A percentile compares a stretch with the other conserved stretches of the same genome.
Conservation (phyloP, 192 early-diverging fungal genomes). For the Spinellus fusiger region DNA sequence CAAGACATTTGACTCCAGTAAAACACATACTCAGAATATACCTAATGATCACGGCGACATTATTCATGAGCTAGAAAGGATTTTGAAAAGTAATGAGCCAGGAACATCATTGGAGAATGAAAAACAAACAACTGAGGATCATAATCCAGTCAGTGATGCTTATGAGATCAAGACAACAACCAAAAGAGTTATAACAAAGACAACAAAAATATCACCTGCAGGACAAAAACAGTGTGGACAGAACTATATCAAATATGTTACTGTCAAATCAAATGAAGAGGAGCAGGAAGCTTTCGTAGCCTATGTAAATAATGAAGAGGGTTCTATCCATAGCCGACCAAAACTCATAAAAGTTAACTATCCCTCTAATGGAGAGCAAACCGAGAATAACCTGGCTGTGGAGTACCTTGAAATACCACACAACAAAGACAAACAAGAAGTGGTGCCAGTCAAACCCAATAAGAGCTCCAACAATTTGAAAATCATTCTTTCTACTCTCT, state of each 20-base stretch:
- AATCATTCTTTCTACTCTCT: slow-evolving; percentile 43
- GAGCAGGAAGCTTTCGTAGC: slow-evolving; percentile 32
- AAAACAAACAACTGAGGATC: slow-evolving; percentile 22
- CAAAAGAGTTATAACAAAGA: not conserved
- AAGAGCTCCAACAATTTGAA: slow-evolving; percentile 16
- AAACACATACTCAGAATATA: slow-evolving; percentile 8
- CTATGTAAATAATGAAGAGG: slow-evolving; percentile 4
- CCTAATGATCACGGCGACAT: slow-evolving; percentile 16
- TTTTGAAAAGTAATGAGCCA: slow-evolving; percentile 16
- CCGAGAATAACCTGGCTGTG: not conserved
- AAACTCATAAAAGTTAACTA: not conserved
- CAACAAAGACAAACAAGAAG: not conserved
- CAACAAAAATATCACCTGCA: not conserved
- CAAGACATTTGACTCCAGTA: too few species aligned
- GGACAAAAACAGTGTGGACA: not conserved
- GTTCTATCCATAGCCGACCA: not conserved
- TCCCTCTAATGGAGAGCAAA: not conserved
- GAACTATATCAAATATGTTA: slow-evolving; percentile 20
- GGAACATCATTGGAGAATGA: slow-evolving; percentile 20
- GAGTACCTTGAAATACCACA: not conserved
- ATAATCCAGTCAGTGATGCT: not conserved
- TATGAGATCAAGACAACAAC: not conserved
- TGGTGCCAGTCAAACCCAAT: not conserved
- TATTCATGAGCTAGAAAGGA: slow-evolving; percentile 24
- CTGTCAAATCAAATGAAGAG: slow-evolving; percentile 24